A percentile compares a stretch with the other conserved stretches of the same genome.
phyloP scores from a whole-genome alignment of 2,329 filamentous ascomycete genomes.

The Conoideocrella luteorostrata region DNA sequence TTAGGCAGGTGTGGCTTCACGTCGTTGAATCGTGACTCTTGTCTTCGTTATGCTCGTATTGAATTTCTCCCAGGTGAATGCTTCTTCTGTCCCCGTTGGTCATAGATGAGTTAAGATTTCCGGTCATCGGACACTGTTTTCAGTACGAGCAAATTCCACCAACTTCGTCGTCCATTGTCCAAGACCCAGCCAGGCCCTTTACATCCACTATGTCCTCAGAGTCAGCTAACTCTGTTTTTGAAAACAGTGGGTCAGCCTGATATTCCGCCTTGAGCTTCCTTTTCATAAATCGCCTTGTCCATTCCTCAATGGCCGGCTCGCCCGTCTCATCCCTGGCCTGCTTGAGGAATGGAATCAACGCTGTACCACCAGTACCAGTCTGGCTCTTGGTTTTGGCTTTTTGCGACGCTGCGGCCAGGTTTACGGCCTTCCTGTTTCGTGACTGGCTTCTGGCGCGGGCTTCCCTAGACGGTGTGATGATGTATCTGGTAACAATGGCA shows the following conservation, averaged over 20 bases:
- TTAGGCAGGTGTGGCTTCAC: too few relatives aligned
- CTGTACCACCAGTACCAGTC: constrained; percentile 87
- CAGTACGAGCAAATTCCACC: constrained; percentile 56
- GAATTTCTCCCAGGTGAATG: too few relatives aligned
- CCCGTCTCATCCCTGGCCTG: constrained; percentile 95
- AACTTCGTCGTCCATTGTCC: constrained; percentile 79
- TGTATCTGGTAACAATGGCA: constrained; percentile 91
- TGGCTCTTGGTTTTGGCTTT: constrained; percentile 52
- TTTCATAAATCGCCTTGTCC: constrained; percentile 54
- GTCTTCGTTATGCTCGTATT: too few relatives aligned
- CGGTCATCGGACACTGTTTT: neutral
- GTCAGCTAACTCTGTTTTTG: constrained; percentile 39
- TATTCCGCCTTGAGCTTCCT: constrained; percentile 43
- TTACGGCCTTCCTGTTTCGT: constrained; percentile 46
- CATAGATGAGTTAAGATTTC: neutral
- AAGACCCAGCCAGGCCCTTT: constrained; percentile 71
- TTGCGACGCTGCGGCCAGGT: constrained; percentile 56
- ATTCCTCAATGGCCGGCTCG: constrained; percentile 72
- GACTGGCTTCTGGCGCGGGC: constrained; percentile 58
- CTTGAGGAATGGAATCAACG: constrained; percentile 91
- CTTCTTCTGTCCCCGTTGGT: too few relatives aligned
- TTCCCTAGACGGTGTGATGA: constrained; percentile 80
- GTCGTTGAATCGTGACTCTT: too few relatives aligned
- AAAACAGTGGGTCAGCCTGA: constrained; percentile 51
- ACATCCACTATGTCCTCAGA: constrained; percentile 41